Evolutionary conservation across 2,329 filamentous ascomycete species (phyloP), one percentile per base, ranked within the genome.

Genomic region (Orbilia brochopaga): DNA sequence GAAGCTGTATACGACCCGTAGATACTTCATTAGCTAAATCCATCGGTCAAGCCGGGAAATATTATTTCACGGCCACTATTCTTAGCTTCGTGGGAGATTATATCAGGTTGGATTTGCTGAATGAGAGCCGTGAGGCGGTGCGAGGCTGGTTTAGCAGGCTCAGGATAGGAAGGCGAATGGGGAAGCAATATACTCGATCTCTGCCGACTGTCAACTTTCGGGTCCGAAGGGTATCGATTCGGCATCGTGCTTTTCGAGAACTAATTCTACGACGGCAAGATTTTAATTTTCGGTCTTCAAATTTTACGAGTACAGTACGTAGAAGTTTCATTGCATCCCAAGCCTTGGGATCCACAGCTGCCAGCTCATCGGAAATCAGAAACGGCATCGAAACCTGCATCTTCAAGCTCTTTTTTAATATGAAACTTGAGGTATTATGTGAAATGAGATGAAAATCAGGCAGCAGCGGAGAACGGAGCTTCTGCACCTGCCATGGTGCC

Each of bases 391-490:
- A 48, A 48, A 48, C 17, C 24, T 44, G 44, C 7, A 17, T 46
- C 55, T 17, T 30, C 27, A 67, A 61, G 30, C 55, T 54, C 58
- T 52, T 53, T n/a, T 32, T 72, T 55, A 61, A 72, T 61, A 60
- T 61, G 67, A 72, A 72, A 72, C 67, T 21, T 65, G 51, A 72
- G 67, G 53, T 32, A 56, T 64, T 56, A 56, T 57, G 23, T 57
- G 13, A 70, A 70, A 70, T 70, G 66, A 70, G 59, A 48, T 48
- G 44, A 53, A 53, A 57, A 61, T 60, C 67, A 72, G 67, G 67
- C 67, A 72, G 67, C 67, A 60, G 55, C 40, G 37, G 13, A 23
- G 17, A 21, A 23, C 46, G 19, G 46, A 19, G 46, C 19, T 40
- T 57, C 40, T 56, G 58, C 44, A 46, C 53, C 23, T 46, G 48